Base-by-base conservation (phyloP, 306 rosid genomes). In the Quercus cerris region DNA sequence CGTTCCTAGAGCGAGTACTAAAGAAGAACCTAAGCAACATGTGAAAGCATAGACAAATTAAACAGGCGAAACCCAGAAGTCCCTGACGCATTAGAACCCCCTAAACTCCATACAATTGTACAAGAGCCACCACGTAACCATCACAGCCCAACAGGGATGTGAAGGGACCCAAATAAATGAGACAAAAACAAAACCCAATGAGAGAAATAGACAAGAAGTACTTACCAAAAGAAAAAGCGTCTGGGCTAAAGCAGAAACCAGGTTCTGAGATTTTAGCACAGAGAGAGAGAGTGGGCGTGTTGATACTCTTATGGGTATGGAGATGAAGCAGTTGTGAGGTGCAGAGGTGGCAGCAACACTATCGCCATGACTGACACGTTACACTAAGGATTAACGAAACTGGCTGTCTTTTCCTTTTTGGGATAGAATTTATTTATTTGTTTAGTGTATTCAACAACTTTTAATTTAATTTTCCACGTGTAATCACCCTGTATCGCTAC, bases 301-400 rank as follows among this genome's bases (percentile, higher is more conserved):
- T 59, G 77, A 30, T n/a, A 17, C 31, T 1, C 2, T 7, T 2
- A 41, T 41, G 46, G 12, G 62, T 35, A 70, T 49, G 44, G 18
- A 59, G 11, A 23, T 4, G 31, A 59, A 49, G 17, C 17, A 49
- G 54, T 49, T 49, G 0, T 1, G 17, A 49, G 15, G 54, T 49
- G 54, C 54, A 49, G 51, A 61, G 79, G 80, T 76, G 78, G 85
- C 73, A 33, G 25, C 7, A 19, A 38, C 63, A 68, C 69, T 74
- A 15, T 76, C 52, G 33, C 81, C 81, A 76, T 71, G 81, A 23
- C 41, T 0, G 81, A 76, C 85, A 81, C 84, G 84, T 75, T 46
- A 30, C 4, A 28, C 14, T 55, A 6, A 19, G 1, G 41, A 28
- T 14, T 4, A 8, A 68, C 64, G 46, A 28, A 6, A 31, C 46